Percentiles rank a stretch among this genome's conserved stretches.
phyloP scores from a whole-genome alignment of 1,284 basidiomycete genomes.

The Ustilago esculenta region DNA sequence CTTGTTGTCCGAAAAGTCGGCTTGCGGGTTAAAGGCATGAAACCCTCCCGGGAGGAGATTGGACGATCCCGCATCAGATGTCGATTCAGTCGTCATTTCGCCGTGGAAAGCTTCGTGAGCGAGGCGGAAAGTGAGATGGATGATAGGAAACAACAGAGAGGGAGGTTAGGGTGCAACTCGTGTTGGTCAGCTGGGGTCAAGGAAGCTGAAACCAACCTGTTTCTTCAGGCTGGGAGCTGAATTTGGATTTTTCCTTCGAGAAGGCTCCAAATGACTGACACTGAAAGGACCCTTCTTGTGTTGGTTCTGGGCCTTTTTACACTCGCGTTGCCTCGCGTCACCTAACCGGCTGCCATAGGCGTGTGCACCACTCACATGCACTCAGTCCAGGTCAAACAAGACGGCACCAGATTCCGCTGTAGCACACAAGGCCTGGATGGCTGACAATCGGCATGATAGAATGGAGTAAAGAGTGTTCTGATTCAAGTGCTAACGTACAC shows the following conservation, averaged over 20 bases:
- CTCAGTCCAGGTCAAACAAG: too few relatives aligned
- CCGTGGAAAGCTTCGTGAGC: too few relatives aligned
- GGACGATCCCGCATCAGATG: neutral
- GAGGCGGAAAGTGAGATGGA: too few relatives aligned
- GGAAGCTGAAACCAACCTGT: neutral
- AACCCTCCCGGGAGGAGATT: constrained; percentile 34
- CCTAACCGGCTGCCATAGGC: too few relatives aligned
- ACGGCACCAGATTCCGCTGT: too few relatives aligned
- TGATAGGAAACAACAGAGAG: neutral
- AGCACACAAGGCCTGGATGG: too few relatives aligned
- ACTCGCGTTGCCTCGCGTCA: constrained; percentile 5
- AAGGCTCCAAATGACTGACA: constrained; percentile 11
- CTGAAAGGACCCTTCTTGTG: neutral
- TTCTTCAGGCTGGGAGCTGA: neutral
- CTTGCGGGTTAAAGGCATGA: constrained; percentile 53
- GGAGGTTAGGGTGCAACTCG: too few relatives aligned
- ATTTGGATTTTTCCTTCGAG: constrained; percentile 16
- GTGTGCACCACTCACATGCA: too few relatives aligned
- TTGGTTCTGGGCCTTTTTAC: constrained; percentile 2
- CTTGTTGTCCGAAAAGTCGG: constrained; percentile 69
- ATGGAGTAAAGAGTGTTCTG: too few relatives aligned
- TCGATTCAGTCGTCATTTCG: constrained; percentile 9
- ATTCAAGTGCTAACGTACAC: too few relatives aligned
- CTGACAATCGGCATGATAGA: too few relatives aligned
- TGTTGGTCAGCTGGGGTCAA: too few relatives aligned